phyloP scores from a whole-genome alignment of 257 asterid genomes.

The Catharanthus roseus region DNA sequence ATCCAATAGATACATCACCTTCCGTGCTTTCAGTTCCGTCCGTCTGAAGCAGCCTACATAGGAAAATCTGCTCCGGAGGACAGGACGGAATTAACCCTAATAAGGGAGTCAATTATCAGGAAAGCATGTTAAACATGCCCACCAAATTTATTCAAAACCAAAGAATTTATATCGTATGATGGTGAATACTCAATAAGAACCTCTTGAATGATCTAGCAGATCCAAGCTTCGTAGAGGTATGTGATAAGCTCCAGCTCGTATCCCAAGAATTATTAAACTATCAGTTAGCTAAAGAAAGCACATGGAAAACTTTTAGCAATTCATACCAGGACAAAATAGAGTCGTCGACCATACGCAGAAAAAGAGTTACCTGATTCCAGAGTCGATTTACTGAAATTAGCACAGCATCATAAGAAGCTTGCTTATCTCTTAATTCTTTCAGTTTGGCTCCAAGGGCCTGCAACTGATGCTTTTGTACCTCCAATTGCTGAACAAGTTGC shows the following conservation, averaged over 20 bases:
- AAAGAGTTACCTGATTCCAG: constrained; percentile 76
- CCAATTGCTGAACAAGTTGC: constrained; percentile 85
- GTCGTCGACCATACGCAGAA: constrained; percentile 4
- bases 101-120: constrained; percentile 18
- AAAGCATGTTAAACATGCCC: constrained; percentile 2
- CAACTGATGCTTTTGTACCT: constrained; percentile 72
- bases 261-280: constrained; percentile 69
- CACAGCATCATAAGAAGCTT: constrained; percentile 63
- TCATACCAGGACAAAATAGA: constrained; percentile 14
- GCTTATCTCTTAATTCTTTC: constrained; percentile 61
- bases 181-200: constrained; percentile 31
- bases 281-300: constrained; percentile 56
- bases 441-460: constrained; percentile 71
- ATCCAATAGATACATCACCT: constrained; percentile 36
- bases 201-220: constrained; percentile 57
- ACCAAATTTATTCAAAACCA: not conserved
- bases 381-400: constrained; percentile 64
- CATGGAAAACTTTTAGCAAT: constrained; percentile 18
- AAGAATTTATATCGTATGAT: constrained; percentile 5
- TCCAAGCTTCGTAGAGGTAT: constrained; percentile 51
- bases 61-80: constrained; percentile 78
- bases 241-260: constrained; percentile 59
- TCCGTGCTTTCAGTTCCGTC: constrained; percentile 33
- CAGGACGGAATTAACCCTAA: constrained; percentile 77
- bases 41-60: constrained; percentile 64